A percentile compares a stretch with the other conserved stretches of the same genome.
Conservation (phyloP, 1,284 basidiomycete species). For the Cryptococcus sp. region DNA sequence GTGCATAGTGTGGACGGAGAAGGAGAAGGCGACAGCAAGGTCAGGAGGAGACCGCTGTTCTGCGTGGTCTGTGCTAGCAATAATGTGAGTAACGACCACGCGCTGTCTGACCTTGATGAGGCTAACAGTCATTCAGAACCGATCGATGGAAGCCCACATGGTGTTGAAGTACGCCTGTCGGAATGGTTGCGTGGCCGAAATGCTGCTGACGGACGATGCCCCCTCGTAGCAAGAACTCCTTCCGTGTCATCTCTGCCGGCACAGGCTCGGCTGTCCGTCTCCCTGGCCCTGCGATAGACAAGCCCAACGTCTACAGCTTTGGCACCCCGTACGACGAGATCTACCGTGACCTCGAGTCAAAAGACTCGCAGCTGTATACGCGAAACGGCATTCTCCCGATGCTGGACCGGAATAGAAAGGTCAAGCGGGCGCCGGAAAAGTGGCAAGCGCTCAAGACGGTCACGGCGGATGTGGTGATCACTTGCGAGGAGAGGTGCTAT, state of each 20-base stretch:
- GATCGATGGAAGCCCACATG: slow-evolving; percentile 97
- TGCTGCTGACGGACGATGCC: not conserved
- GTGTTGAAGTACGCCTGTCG: slow-evolving; percentile 70
- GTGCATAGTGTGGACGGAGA: slow-evolving; percentile 2
- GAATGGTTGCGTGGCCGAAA: too few species aligned
- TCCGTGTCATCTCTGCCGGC: slow-evolving; percentile 87
- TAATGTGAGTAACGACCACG: slow-evolving; percentile 59
- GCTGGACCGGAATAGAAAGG: slow-evolving; percentile 90
- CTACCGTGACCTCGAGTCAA: slow-evolving; percentile 82
- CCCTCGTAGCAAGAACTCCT: slow-evolving; percentile 66
- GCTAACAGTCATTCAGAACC: slow-evolving; percentile 62
- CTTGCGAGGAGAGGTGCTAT: slow-evolving; percentile 98
- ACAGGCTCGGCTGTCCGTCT: slow-evolving; percentile 96
- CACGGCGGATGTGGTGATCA: slow-evolving; percentile 92
- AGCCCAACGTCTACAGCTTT: slow-evolving; percentile 95
- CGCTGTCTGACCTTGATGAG: not conserved
- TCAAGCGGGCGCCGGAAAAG: slow-evolving; percentile 90
- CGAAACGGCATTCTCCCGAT: slow-evolving; percentile 95
- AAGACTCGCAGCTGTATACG: slow-evolving; percentile 88
- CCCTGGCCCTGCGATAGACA: slow-evolving; percentile 93
- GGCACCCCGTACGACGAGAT: slow-evolving; percentile 98
- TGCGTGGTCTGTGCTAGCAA: slow-evolving; percentile 99
- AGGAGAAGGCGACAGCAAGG: slow-evolving; percentile 1
- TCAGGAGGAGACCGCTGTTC: slow-evolving; percentile 65
- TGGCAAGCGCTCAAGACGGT: slow-evolving; percentile 85